A percentile compares a stretch with the other conserved stretches of the same genome.
Evolutionary conservation across 768 basidiomycete species (phyloP).

Genomic region (Tricholoma sp.): DNA sequence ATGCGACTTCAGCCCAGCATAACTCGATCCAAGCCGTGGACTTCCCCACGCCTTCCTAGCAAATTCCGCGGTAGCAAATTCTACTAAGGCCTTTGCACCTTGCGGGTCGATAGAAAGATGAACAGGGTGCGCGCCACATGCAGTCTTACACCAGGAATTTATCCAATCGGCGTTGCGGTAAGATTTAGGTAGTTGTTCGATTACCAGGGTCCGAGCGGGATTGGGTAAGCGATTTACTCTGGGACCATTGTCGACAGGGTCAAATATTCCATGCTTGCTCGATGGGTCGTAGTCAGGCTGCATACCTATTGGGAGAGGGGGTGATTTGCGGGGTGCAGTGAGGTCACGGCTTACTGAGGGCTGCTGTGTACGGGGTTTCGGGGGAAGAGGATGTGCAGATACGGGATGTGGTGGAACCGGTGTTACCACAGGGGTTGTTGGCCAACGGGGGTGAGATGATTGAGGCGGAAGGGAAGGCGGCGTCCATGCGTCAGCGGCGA

Average conservation of each 20-base stretch:
- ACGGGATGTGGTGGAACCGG: conserved; percentile 8
- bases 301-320: conserved; percentile 36
- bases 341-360: not conserved
- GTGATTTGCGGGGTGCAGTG: conserved; percentile 4
- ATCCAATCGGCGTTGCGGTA: conserved; percentile 39
- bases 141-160: conserved; percentile 37
- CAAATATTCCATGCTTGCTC: conserved; percentile 44
- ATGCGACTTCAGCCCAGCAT: conserved; percentile 25
- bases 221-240: conserved; percentile 32
- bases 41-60: conserved; percentile 48
- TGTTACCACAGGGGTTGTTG: conserved; percentile 3
- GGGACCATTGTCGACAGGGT: conserved; percentile 17
- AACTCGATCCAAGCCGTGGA: conserved; percentile 34
- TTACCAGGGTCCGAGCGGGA: conserved; percentile 46
- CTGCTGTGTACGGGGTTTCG: conserved; percentile 3
- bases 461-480: not conserved
- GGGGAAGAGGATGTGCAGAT: conserved; percentile 4
- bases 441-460: not conserved
- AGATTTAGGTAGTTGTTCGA: conserved; percentile 50
- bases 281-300: conserved; percentile 38
- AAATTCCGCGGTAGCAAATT: conserved; percentile 40
- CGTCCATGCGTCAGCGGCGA: not conserved
- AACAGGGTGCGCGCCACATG: conserved; percentile 32
- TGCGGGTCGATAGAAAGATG: conserved; percentile 37
- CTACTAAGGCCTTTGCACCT: conserved; percentile 43